Base-by-base conservation (phyloP, 805 yeast genomes). In the Metschnikowia cerradonensis region DNA sequence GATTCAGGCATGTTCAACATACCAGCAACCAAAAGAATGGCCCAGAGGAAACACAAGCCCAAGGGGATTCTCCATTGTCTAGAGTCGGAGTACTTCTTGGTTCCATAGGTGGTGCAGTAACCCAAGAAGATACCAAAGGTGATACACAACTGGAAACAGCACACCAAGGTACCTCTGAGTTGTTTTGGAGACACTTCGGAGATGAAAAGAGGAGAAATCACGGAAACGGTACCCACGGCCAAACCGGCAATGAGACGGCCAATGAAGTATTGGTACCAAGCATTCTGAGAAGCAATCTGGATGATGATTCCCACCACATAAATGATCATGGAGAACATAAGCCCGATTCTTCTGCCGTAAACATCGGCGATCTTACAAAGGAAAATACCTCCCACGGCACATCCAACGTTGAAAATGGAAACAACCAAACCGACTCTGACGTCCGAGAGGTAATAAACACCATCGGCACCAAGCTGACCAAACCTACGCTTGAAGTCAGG, bases 71-170 rank as follows among this genome's bases (percentile, higher is more conserved):
- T 77, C 88, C 89, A 84, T 63, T 80, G 82, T 60, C 76, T 71
- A 14, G 82, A 76, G 62, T 75, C 76, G 20, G 52, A 30, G 62
- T 76, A 78, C 43, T 63, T 69, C 72, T 80, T 78, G 50, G 88
- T 82, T 60, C 85, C 88, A 63, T 72, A 84, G 51, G 81, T 80
- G 45, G 81, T 73, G 69, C 86, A 78, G 71, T 83, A 82, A 64
- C 89, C 90, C 51, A 83, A 66, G 65, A 84, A 80, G 58, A 84
- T 84, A 76, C 89, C 90, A 45, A 79, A 70, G 36, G 90, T 84
- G 57, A 84, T 80, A 78, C 78, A 80, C 65, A 85, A 73, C 69
- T 85, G 90, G 74, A 79, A 84, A 60, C 81, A 78, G 39, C 85
- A 79, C 48, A 84, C 88, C 52, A 84, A 73, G 39, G 86, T 74